Percentiles rank a stretch among this genome's conserved stretches.
phyloP scores from a whole-genome alignment of 345 rosid genomes.

The Orychophragmus violaceus region DNA sequence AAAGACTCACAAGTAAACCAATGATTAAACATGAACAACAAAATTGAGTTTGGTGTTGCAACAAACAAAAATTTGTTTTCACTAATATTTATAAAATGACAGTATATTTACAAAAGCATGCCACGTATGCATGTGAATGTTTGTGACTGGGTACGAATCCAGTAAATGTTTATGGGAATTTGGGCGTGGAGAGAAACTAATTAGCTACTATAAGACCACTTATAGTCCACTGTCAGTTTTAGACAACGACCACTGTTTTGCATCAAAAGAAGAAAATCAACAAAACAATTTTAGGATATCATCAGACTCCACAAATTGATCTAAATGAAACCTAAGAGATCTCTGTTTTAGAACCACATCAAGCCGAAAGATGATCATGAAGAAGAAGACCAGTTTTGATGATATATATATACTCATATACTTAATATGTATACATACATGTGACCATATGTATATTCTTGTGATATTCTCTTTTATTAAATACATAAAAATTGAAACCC shows the following conservation, averaged over 20 bases:
- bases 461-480: slow-evolving; percentile 10
- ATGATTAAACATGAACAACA: neutral
- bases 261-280: slow-evolving; percentile 25
- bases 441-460: neutral
- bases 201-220: slow-evolving; percentile 25
- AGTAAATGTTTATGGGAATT: slow-evolving; percentile 2
- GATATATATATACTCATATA: neutral
- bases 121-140: slow-evolving; percentile 10
- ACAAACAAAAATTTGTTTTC: too few relatives aligned
- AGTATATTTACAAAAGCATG: neutral
- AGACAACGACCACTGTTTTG: slow-evolving; percentile 28
- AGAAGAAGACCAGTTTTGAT: neutral
- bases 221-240: slow-evolving; percentile 27
- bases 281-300: slow-evolving; percentile 4
- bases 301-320: slow-evolving; percentile 4
- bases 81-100: too few relatives aligned
- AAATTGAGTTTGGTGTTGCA: neutral
- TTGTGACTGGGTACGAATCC: neutral
- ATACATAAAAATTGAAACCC: slow-evolving; percentile 22
- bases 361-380: neutral
- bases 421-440: neutral
- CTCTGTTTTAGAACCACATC: slow-evolving; percentile 15
- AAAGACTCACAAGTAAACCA: neutral
- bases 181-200: neutral
- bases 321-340: slow-evolving; percentile 22